Evolutionary conservation across 2,329 filamentous ascomycete genomes (phyloP), one percentile per base, ranked within the genome.

Genomic region (Scortechinia acanthostroma): DNA sequence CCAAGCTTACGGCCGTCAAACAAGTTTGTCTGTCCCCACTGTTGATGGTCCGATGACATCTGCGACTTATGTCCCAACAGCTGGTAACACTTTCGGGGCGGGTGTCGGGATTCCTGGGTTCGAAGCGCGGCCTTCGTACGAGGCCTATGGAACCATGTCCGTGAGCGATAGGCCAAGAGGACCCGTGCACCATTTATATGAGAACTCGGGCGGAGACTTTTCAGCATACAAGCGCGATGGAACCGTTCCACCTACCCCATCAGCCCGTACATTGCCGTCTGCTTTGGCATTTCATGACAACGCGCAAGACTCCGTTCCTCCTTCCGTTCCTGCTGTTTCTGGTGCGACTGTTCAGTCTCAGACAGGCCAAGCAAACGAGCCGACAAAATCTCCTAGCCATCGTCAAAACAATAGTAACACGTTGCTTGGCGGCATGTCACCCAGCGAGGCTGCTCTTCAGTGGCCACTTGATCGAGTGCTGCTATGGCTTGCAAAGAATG

Each of bases 381-480:
- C 20, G 6, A 6, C 35, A 19, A 40, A 40, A 40, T 13, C 10
- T 19, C 35, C 35, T 6, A 40, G 35, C 20, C 35, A 40, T 19
- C 35, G 35, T 19, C 35, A 40, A 10, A 40, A 40, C 35, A 40
- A 10, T 13, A 40, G 35, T 40, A 19, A 17, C 17, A 17, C 10
- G 6, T 40, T 17, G 20, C 35, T 40, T 13, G 35, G 10, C 6
- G 35, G 35, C 6, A 10, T 40, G 10, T 40, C 35, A 6, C 35
- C 35, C 6, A 19, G 17, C 10, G 35, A 13, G 17, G 35, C 35
- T 19, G 6, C 35, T 10, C 6, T 17, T 19, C 35, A 40, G 20
- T 40, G 35, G 35, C 17, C 35, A 17, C 35, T 40, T 40, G 35
- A 40, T 10, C 35, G 35, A 6, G 35, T 40, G 10, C 35, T 40